phyloP scores from a whole-genome alignment of 1,284 basidiomycete species.

The Ceratobasidium sp. region DNA sequence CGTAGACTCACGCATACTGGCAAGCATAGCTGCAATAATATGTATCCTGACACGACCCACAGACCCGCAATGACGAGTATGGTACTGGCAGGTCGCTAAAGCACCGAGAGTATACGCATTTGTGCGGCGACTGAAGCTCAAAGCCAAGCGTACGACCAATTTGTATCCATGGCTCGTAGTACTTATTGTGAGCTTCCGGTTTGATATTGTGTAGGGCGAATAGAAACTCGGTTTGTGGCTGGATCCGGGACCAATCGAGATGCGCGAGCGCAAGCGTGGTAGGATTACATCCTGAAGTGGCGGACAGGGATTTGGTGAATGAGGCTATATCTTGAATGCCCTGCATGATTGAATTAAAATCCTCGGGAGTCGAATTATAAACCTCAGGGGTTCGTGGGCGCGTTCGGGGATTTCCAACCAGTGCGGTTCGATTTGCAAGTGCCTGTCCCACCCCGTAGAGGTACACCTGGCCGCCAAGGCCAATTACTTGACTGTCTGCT shows the following conservation, averaged over 20 bases:
- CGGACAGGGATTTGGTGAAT: neutral
- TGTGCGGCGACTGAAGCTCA: neutral
- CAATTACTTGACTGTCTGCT: neutral
- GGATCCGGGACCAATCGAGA: constrained; percentile 4
- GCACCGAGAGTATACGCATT: constrained; percentile 8
- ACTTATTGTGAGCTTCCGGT: neutral
- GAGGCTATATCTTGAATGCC: neutral
- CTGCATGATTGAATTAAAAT: neutral
- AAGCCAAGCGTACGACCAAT: neutral
- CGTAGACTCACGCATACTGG: neutral
- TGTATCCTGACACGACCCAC: neutral
- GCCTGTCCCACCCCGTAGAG: neutral
- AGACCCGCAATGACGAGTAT: neutral
- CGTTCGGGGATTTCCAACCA: no score
- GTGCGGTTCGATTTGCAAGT: neutral
- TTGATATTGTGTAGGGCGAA: neutral
- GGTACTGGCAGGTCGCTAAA: neutral
- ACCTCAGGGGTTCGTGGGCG: neutral
- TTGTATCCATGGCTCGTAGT: neutral
- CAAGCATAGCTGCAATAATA: neutral
- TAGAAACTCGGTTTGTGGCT: neutral
- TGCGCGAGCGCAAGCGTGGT: neutral
- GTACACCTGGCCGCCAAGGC: constrained; percentile 1
- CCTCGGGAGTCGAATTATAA: no score
- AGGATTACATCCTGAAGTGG: no score